Evolutionary conservation across 1,284 basidiomycete species (phyloP), one percentile per base, ranked within the genome.

Genomic region (Malassezia globosa): DNA sequence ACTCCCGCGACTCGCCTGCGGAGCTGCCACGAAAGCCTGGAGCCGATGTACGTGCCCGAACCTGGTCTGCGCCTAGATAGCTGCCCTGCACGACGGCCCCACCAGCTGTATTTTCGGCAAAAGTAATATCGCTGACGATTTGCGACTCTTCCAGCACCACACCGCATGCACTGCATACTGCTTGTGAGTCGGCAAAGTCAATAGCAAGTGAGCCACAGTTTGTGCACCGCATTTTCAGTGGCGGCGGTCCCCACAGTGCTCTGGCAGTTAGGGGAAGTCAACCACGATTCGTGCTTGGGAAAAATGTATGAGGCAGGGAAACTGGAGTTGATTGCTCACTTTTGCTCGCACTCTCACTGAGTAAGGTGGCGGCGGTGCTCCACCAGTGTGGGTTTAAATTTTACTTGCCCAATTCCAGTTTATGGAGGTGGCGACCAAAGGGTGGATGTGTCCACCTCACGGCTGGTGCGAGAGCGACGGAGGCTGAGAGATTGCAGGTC

Each of bases 51-150:
- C 66, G 59, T 14, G 64, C 60, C 18, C 66, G 55, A 18, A 48
- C 55, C 47, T 88, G 82, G 51, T 87, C 84, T 61, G 87, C 83
- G 1, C 81, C 85, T n/a, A 99, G 85, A 67, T 87, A 94, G 13
- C 85, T 84, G 16, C 94, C 94, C 68, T 92, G 86, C 0, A 95
- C 89, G 75, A 94, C 86, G 1, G 92, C 88, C 10, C 88, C 87
- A 25, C 94, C 94, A 37, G 81, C 81, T 6, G 84, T 81, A 7
- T 85, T 87, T 75, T 99, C 94, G 21, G 87, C 87, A 64, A 99
- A 99, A 0, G 83, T 83, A 53, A 97, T 81, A 70, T 95, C 82
- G 59, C 84, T 86, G 13, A 96, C 88, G 57, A 97, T 92, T 7
- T 85, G 82, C 65, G 87, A 90, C 74, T 95, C 87, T 72, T 95